Conservation (phyloP, 768 basidiomycete genomes). For the Russula olivacea region DNA sequence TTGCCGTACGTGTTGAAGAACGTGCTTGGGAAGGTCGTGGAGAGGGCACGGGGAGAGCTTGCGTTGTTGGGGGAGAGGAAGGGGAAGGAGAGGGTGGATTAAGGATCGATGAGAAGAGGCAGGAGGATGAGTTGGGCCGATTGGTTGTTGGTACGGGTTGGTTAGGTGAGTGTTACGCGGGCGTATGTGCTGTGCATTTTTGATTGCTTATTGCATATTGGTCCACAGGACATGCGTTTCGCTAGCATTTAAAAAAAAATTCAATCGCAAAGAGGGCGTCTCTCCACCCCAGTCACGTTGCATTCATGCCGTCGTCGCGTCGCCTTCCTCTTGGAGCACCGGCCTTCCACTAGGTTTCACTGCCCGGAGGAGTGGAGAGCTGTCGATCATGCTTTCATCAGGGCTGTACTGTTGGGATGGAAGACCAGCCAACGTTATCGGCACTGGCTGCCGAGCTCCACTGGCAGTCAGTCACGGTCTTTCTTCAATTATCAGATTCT, state of each 20-base stretch:
- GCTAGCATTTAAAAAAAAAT: no score
- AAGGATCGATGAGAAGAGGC: neutral
- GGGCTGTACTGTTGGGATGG: no score
- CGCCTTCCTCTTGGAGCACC: neutral
- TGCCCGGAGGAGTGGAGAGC: neutral
- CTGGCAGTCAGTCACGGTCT: no score
- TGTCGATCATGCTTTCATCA: no score
- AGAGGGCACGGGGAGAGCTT: conserved; percentile 23
- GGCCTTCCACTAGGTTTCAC: neutral
- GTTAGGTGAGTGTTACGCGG: neutral
- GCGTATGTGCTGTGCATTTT: neutral
- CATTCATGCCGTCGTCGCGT: neutral
- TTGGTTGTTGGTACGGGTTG: neutral
- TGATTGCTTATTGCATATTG: neutral
- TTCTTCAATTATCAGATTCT: no score
- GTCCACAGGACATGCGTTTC: conserved; percentile 1
- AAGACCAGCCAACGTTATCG: no score
- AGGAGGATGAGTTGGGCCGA: neutral
- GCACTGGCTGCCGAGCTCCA: no score
- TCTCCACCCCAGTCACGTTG: no score
- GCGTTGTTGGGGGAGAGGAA: neutral
- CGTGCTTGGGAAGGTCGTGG: conserved; percentile 19
- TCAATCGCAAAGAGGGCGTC: no score
- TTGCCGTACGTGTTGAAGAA: conserved; percentile 18
- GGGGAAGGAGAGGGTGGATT: neutral